Conservation (phyloP, 1,284 basidiomycete genomes). For the Ganoderma boninense region DNA sequence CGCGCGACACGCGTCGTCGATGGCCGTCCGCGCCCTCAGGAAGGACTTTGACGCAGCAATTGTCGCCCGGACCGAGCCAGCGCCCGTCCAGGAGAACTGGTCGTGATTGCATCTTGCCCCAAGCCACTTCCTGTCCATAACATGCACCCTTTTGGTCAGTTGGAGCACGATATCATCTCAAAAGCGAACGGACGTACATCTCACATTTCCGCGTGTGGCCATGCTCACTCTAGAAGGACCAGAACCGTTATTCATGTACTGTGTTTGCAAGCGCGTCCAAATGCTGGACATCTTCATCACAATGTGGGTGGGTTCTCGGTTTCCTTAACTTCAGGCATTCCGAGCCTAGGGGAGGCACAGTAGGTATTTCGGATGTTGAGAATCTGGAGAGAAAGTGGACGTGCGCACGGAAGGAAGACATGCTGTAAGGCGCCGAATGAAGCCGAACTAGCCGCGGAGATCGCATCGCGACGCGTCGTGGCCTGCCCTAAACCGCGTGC, state of each 20-base stretch:
- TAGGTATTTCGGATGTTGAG: not conserved
- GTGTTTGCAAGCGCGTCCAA: not conserved
- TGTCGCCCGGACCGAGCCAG: not conserved
- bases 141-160: not conserved
- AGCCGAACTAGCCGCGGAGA: too few species aligned
- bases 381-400: not conserved
- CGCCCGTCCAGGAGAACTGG: not conserved
- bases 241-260: not conserved
- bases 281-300: not conserved
- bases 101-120: not conserved
- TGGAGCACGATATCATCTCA: not conserved
- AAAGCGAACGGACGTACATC: not conserved
- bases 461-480: not conserved
- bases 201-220: not conserved
- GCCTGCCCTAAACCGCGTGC: not conserved
- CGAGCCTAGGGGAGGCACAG: not conserved
- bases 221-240: not conserved
- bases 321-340: not conserved
- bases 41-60: slow-evolving; percentile 13
- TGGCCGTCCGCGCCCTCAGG: slow-evolving; percentile 12
- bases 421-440: not conserved
- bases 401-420: not conserved
- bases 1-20: not conserved
- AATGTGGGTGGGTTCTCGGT: too few species aligned
- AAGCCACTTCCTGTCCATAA: not conserved